Evolutionary conservation across 2,329 filamentous ascomycete genomes (phyloP).

Genomic region (Cadophora sp.): DNA sequence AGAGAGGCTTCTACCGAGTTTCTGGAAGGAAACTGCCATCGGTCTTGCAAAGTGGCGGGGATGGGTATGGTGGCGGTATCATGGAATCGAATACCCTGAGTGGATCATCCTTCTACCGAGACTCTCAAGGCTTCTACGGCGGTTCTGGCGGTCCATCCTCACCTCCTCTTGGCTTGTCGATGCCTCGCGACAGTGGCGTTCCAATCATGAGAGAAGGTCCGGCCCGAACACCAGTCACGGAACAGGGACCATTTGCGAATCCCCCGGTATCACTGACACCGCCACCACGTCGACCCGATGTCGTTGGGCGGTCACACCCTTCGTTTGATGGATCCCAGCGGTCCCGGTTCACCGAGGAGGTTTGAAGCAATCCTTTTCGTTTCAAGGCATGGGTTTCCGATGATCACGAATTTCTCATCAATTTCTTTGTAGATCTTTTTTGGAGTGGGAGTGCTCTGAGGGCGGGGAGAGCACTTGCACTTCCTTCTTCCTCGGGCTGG

Average conservation of each 20-base stretch:
- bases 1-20: constrained; percentile 68
- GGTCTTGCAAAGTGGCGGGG: constrained; percentile 66
- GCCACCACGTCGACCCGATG: constrained; percentile 40
- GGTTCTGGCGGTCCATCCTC: constrained; percentile 36
- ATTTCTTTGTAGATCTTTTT: constrained; percentile 35
- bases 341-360: constrained; percentile 55
- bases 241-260: constrained; percentile 55
- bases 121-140: constrained; percentile 55
- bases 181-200: constrained; percentile 57
- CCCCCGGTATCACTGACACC: constrained; percentile 30
- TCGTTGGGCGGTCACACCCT: constrained; percentile 51
- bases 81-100: constrained; percentile 50
- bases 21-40: constrained; percentile 70
- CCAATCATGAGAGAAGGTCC: constrained; percentile 71
- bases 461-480: not conserved
- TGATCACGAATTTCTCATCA: constrained; percentile 36
- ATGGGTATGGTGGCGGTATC: constrained; percentile 63
- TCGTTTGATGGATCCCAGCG: constrained; percentile 54
- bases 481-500: constrained; percentile 27
- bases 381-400: constrained; percentile 32
- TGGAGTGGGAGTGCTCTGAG: constrained; percentile 18
- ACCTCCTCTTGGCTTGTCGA: constrained; percentile 46
- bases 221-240: constrained; percentile 65
- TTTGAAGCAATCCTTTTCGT: constrained; percentile 43
- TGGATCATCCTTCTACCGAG: constrained; percentile 59